Evolutionary conservation across 345 rosid species (phyloP), one percentile per base, ranked within the genome.

Genomic region (Raphanus sativus): DNA sequence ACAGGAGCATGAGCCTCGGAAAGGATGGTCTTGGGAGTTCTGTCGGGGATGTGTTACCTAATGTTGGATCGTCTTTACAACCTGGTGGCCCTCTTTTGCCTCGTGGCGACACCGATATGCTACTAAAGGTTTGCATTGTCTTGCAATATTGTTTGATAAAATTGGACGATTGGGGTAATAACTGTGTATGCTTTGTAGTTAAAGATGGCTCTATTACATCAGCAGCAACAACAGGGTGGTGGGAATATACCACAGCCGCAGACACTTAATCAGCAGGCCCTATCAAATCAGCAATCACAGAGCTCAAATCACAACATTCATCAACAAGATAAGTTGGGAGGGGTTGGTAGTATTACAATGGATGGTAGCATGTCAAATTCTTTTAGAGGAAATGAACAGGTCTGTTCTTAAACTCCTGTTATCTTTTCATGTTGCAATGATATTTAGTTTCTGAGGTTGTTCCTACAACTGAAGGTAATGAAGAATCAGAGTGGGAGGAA

Each of bases 321-420:
- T 75, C 97, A 83, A 59, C 98, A 89, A 84, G 98, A 92, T 72
- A 94, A 94, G 83, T 65, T 89, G 86, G 97, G 97, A 45, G 88
- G 90, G 55, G 77, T 84, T 52, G 90, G 91, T 59, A 88, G 90
- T 78, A 87, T 88, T 66, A 80, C 84, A 1, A 80, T 88, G 76
- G 98, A 94, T 85, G 94, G 95, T 55, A 86, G 86, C 88, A 84
- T 94, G 84, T 87, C 99, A 40, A 94, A 94, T 83, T 88, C 98
- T n/a, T 92, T 87, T 81, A 88, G 94, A 77, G 98, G 97, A 86
- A 94, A 86, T 76, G 99, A 94, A 73, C 99, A 94, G 99, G 99
- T 94, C 75, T 81, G 88, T 80, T 71, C 67, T 67, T 78, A 69
- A 70, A n/a, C 54, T 48, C 17, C 6, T 48, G 21, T n/a, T 21